These are phyloP conservation scores for Macaranga tanarius DNA, from an alignment of 441 rosid species.

Conservation along the genomic window DNA sequence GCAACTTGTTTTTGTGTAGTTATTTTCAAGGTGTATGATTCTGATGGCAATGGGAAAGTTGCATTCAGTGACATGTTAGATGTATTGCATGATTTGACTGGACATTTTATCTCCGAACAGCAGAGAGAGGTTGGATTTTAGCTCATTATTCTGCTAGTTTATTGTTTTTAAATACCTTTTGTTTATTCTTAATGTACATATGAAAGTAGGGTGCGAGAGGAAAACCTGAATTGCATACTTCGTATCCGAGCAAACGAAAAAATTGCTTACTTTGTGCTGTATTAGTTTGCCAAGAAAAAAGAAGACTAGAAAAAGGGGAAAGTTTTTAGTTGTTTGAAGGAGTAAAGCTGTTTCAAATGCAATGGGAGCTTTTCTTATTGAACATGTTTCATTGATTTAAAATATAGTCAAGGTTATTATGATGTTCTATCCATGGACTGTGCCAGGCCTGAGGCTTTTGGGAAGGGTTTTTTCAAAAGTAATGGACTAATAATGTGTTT, in stretches of 20 bases:
- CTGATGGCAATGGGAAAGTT: constrained; percentile 88
- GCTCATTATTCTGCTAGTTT: neutral
- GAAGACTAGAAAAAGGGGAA: neutral
- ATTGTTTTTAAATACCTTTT: neutral
- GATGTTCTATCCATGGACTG: neutral
- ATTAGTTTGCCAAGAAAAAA: neutral
- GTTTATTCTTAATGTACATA: neutral
- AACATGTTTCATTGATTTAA: neutral
- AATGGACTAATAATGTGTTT: neutral
- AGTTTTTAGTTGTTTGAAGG: neutral
- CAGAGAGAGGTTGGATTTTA: constrained; percentile 74
- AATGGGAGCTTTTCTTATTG: neutral
- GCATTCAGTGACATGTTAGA: constrained; percentile 73
- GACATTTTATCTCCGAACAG: constrained; percentile 76
- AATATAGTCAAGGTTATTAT: neutral
- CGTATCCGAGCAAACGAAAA: no score
- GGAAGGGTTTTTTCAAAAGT: neutral
- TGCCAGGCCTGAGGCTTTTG: no score
- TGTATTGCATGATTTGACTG: constrained; percentile 81
- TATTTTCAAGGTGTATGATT: constrained; percentile 84
- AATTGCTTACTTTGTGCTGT: neutral
- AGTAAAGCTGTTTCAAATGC: neutral
- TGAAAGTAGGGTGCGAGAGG: neutral
- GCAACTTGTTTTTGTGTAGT: constrained; percentile 38
- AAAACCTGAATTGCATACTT: no score